These are phyloP conservation scores for Hapsidospora chrysogenum DNA, from an alignment of 495 filamentous ascomycete species.

Conservation along the genomic window DNA sequence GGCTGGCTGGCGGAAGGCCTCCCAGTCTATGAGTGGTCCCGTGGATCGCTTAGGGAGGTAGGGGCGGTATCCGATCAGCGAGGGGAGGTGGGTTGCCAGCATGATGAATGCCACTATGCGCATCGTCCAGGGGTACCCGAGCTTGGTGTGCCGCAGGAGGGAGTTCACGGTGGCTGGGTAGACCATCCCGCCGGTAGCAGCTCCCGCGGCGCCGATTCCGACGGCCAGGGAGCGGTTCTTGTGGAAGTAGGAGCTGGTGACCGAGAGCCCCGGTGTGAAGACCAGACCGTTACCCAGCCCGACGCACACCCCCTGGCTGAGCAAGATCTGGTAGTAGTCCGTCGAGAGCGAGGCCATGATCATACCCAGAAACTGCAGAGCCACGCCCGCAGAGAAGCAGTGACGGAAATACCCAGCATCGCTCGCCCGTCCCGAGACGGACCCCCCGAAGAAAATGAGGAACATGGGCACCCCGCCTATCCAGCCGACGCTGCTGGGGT, in stretches of 20 bases:
- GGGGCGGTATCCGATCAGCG: slow-evolving; percentile 19
- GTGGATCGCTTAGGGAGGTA: slow-evolving; percentile 6
- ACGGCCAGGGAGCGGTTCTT: slow-evolving; percentile 45
- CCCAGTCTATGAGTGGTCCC: slow-evolving; percentile 6
- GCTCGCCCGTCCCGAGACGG: slow-evolving; percentile 35
- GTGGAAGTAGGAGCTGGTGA: slow-evolving; percentile 56
- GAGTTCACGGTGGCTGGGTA: slow-evolving; percentile 37
- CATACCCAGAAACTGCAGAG: slow-evolving; percentile 41
- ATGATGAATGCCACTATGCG: slow-evolving; percentile 39
- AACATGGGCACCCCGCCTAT: slow-evolving; percentile 42
- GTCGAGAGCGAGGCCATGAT: slow-evolving; percentile 54
- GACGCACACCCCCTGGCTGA: slow-evolving; percentile 51
- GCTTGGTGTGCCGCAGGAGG: slow-evolving; percentile 24
- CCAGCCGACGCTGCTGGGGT: slow-evolving; percentile 39
- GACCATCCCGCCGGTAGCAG: slow-evolving; percentile 42
- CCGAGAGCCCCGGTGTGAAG: slow-evolving; percentile 45
- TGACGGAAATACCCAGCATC: slow-evolving; percentile 47
- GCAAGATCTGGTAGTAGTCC: slow-evolving; percentile 56
- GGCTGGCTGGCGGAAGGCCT: slow-evolving; percentile 13
- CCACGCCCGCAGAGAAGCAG: slow-evolving; percentile 18
- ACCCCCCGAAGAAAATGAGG: slow-evolving; percentile 32
- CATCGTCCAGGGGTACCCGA: slow-evolving; percentile 46
- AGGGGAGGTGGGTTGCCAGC: slow-evolving; percentile 26
- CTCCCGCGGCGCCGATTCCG: slow-evolving; percentile 41
- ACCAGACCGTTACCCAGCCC: slow-evolving; percentile 53